Percentiles rank a stretch among this genome's conserved stretches.
Conservation (phyloP, 73 alveolate genomes). For the Effrenium voratum region DNA sequence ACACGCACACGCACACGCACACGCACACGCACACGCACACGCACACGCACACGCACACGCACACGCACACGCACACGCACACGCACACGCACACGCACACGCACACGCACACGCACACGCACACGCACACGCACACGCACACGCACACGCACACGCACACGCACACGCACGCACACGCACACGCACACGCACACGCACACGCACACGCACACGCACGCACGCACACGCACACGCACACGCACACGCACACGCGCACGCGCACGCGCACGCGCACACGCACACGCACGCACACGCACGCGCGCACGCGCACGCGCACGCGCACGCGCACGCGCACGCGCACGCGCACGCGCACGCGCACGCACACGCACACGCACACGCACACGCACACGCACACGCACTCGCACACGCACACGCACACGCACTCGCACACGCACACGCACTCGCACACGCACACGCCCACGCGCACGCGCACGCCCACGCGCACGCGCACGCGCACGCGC, state of each 20-base stretch:
- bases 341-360: background rate
- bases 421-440: background rate
- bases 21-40: slow-evolving; percentile 10
- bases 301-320: background rate
- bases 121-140: slow-evolving; percentile 6
- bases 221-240: background rate
- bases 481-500: background rate
- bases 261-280: background rate
- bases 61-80: slow-evolving; percentile 10
- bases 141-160: slow-evolving; percentile 1
- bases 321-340: background rate
- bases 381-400: background rate
- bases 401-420: slow-evolving; percentile 1
- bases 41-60: slow-evolving; percentile 13
- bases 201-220: slow-evolving; percentile 3
- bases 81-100: slow-evolving; percentile 10
- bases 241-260: background rate
- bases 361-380: background rate
- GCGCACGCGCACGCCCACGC: background rate
- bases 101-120: slow-evolving; percentile 13
- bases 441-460: background rate
- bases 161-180: slow-evolving; percentile 3
- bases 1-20: background rate
- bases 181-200: background rate
- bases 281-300: background rate